phyloP scores from a whole-genome alignment of 2,329 filamentous ascomycete genomes.

The Setomelanomma holmii region DNA sequence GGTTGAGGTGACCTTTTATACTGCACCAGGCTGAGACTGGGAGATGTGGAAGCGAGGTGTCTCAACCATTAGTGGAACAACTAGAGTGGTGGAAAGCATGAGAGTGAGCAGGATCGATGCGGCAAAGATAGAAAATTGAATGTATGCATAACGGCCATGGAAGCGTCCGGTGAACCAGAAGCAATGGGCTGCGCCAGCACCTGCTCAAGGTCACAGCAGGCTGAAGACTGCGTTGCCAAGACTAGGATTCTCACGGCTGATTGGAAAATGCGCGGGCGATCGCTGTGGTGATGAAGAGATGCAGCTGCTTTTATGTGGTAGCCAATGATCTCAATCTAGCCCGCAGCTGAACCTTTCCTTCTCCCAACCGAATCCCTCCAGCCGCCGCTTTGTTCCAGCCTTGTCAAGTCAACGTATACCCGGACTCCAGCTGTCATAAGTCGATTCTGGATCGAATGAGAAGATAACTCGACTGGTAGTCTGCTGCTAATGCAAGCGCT shows the following conservation, averaged over 20 bases:
- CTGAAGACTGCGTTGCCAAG: neutral
- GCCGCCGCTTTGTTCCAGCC: too few species aligned
- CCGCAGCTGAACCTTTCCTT: too few species aligned
- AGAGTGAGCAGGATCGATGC: neutral
- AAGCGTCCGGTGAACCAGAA: too few species aligned
- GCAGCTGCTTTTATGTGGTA: neutral
- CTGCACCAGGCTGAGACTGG: neutral
- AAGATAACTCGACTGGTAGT: neutral
- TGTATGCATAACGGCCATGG: too few species aligned
- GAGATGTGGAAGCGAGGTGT: neutral
- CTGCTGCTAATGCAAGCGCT: too few species aligned
- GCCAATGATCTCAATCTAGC: too few species aligned
- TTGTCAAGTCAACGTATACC: too few species aligned
- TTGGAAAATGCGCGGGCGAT: neutral
- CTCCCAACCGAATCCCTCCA: too few species aligned
- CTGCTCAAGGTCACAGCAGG: neutral
- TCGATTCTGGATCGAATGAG: neutral
- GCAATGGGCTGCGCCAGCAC: too few species aligned
- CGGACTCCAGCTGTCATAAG: too few species aligned
- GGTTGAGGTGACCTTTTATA: neutral
- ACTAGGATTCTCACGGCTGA: neutral
- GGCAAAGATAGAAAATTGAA: neutral
- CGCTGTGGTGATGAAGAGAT: neutral
- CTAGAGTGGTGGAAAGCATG: neutral
- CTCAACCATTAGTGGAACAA: neutral